These are phyloP conservation scores for Kwoniella pini DNA, from an alignment of 768 basidiomycete genomes.

Conservation along the genomic window DNA sequence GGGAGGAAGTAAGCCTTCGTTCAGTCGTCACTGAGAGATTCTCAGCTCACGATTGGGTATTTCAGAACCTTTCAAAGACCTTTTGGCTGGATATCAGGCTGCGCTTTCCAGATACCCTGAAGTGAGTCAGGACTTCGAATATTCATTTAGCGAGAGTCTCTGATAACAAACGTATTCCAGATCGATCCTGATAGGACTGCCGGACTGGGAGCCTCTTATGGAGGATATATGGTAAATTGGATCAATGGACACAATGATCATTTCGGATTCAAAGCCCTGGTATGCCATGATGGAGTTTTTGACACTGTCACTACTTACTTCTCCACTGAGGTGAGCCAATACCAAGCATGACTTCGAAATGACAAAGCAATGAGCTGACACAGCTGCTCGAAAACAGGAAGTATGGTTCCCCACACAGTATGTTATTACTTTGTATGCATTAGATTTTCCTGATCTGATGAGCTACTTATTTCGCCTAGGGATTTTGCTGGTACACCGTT, in stretches of 20 bases:
- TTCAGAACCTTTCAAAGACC: constrained; percentile 48
- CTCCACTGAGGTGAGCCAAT: constrained; percentile 65
- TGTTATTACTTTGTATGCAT: background rate
- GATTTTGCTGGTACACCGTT: constrained; percentile 35
- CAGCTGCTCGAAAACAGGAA: constrained; percentile 14
- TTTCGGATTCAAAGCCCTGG: constrained; percentile 86
- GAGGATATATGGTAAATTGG: constrained; percentile 71
- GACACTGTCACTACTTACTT: constrained; percentile 67
- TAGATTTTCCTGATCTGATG: too few species aligned
- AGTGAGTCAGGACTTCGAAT: too few species aligned
- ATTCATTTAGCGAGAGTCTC: too few species aligned
- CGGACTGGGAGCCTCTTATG: constrained; percentile 75
- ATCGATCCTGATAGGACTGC: constrained; percentile 56
- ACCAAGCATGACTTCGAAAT: background rate
- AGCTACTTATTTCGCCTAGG: too few species aligned
- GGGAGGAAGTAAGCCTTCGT: constrained; percentile 52
- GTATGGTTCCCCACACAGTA: constrained; percentile 46
- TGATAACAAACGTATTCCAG: constrained; percentile 18
- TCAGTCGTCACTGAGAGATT: too few species aligned
- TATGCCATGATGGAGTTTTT: constrained; percentile 85
- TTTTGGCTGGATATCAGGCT: constrained; percentile 54
- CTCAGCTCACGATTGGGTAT: background rate
- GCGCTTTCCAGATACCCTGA: constrained; percentile 49
- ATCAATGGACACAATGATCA: constrained; percentile 89
- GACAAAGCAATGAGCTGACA: background rate